These are phyloP conservation scores for Malassezia pachydermatis DNA, from an alignment of 1,284 basidiomycete species.

Conservation along the genomic window DNA sequence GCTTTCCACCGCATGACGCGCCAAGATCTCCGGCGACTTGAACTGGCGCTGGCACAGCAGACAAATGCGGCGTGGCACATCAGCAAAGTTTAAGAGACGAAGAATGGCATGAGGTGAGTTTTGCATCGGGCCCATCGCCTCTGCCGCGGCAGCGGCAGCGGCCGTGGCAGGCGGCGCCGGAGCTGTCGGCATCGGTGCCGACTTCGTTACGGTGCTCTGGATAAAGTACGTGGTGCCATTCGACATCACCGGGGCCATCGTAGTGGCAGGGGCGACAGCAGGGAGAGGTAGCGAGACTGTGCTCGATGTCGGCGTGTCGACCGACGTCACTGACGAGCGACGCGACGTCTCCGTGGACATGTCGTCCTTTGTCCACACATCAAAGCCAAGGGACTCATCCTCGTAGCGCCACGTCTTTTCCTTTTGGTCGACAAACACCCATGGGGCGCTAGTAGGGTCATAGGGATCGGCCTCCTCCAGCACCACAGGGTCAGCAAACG, in stretches of 20 bases:
- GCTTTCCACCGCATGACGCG: constrained; percentile 12
- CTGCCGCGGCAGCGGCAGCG: too few species aligned
- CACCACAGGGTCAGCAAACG: constrained; percentile 13
- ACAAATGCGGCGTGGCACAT: constrained; percentile 8
- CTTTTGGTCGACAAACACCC: constrained; percentile 5
- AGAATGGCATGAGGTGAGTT: constrained; percentile 9
- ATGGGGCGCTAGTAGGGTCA: constrained; percentile 15
- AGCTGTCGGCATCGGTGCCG: not conserved
- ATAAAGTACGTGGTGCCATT: constrained; percentile 13
- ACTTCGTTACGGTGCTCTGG: not conserved
- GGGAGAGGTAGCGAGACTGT: not conserved
- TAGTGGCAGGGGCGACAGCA: not conserved
- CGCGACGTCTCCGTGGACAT: not conserved
- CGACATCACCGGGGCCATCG: not conserved
- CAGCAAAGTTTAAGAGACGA: constrained; percentile 13
- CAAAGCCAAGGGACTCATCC: constrained; percentile 15
- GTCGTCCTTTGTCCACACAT: constrained; percentile 9
- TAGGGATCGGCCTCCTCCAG: constrained; percentile 18
- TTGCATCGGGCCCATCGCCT: not conserved
- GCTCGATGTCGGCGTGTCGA: not conserved
- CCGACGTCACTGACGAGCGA: not conserved
- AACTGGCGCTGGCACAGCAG: constrained; percentile 18
- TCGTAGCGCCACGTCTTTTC: constrained; percentile 15
- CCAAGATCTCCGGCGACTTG: constrained; percentile 4
- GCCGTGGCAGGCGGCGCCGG: not conserved